Percentiles rank a stretch among this genome's conserved stretches.
Conservation (phyloP, 768 basidiomycete species). For the Mycena latifolia region DNA sequence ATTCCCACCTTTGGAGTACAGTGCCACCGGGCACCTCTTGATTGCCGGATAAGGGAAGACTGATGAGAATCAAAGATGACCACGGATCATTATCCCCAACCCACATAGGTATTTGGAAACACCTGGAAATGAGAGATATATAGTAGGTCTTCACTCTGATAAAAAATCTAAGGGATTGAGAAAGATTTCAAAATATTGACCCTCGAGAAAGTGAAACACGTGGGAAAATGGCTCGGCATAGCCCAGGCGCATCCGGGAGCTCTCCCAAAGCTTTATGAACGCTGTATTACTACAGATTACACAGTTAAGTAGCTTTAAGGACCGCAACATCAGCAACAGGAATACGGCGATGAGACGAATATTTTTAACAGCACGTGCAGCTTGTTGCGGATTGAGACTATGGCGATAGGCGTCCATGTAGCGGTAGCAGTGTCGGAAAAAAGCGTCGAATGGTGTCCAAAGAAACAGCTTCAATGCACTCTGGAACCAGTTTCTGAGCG, state of each 20-base stretch:
- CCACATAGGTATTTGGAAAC: background rate
- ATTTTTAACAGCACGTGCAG: constrained; percentile 43
- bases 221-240: constrained; percentile 25
- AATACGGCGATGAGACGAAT: constrained; percentile 42
- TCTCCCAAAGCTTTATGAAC: background rate
- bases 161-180: constrained; percentile 20
- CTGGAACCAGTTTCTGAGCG: constrained; percentile 39
- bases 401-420: constrained; percentile 41
- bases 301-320: constrained; percentile 11
- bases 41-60: constrained; percentile 21
- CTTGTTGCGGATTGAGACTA: constrained; percentile 41
- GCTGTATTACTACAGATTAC: too few relatives aligned
- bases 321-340: constrained; percentile 24
- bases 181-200: constrained; percentile 15
- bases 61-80: constrained; percentile 23
- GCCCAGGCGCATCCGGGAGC: background rate
- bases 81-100: constrained; percentile 20
- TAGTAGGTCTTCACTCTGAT: constrained; percentile 9
- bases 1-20: too few relatives aligned
- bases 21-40: constrained; percentile 22
- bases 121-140: constrained; percentile 14
- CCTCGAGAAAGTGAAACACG: constrained; percentile 22
- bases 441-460: constrained; percentile 36
- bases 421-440: constrained; percentile 35
- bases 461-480: constrained; percentile 36